Base-by-base conservation (phyloP, 179 eudicot species). In the Corrigiola litoralis region DNA sequence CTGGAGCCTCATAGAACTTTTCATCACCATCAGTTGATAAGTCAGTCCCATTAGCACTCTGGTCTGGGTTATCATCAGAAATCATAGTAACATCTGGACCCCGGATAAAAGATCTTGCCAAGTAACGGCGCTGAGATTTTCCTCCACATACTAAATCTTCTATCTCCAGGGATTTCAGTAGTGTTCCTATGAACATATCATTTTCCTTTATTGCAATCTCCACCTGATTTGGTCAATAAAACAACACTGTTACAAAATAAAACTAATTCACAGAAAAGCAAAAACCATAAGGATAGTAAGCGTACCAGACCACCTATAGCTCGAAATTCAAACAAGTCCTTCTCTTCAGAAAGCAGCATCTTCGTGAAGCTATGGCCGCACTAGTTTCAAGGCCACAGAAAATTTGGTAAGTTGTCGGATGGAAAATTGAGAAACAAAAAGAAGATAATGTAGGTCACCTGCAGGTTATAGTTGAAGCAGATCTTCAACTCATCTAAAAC, bases 241-340 rank as follows among this genome's bases (percentile, higher is more conserved):
- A 38, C 40, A 47, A 38, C 61, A 55, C 63, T 44, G 68, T 49
- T 57, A 31, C 12, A 52, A 53, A 44, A 20, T 9, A 59, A 14
- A 14, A 41, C 21, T 32, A 48, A 1, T 27, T 45, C 23, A 36
- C 7, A 67, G 0, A 41, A 42, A 66, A 49, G 25, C 14, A 52
- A 66, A 20, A 69, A 67, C n/a, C 31, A 38, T 10, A 52, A 54
- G 25, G 41, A 61, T 29, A 9, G 32, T 23, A 42, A 38, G 20
- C 75, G 27, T 81, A 88, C 99, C 91, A 81, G 95, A 65, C 97
- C 97, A 72, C 99, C 99, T 60, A 80, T 88, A 54, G 99, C 99
- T 70, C 99, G 96, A 69, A 95, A 75, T 75, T 95, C 99, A 78
- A 95, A 84, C 74, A 95, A 76, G 55, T 76, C 84, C 63, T 61